Percentiles rank a stretch among this genome's conserved stretches.
phyloP scores from a whole-genome alignment of 2,329 filamentous ascomycete species.

The Stylonectria norvegica region DNA sequence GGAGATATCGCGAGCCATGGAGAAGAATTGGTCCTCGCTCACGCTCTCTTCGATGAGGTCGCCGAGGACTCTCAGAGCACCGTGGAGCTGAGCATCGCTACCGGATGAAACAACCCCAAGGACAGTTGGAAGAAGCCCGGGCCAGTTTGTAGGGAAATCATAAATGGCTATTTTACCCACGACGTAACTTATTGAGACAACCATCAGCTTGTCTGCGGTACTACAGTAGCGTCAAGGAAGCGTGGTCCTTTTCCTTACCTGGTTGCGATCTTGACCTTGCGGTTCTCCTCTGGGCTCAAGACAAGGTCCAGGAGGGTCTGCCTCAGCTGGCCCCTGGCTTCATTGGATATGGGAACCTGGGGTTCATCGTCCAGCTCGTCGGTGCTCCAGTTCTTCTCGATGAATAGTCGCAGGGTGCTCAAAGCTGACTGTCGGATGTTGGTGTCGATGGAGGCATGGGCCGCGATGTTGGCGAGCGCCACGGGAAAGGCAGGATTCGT shows the following conservation, averaged over 20 bases:
- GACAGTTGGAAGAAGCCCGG: conserved; percentile 77
- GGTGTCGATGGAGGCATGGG: conserved; percentile 68
- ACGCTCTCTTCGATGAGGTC: conserved; percentile 93
- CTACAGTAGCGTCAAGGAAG: too few relatives aligned
- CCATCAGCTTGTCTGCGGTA: conserved; percentile 1
- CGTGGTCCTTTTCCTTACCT: conserved; percentile 54
- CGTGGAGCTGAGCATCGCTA: conserved; percentile 77
- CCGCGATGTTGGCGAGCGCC: conserved; percentile 76
- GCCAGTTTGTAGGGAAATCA: conserved; percentile 95
- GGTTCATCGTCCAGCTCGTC: conserved; percentile 64
- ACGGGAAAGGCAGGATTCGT: conserved; percentile 69
- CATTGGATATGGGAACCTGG: conserved; percentile 66
- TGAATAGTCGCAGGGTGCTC: conserved; percentile 75
- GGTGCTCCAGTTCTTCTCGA: conserved; percentile 79
- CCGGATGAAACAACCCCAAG: conserved; percentile 74
- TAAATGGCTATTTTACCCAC: conserved; percentile 91
- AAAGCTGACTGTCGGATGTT: conserved; percentile 81
- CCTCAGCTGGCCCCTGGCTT: conserved; percentile 70
- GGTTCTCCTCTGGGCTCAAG: conserved; percentile 68
- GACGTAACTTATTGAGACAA: conserved; percentile 49
- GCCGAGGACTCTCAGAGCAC: conserved; percentile 79
- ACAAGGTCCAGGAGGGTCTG: conserved; percentile 73
- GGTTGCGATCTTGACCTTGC: conserved; percentile 84
- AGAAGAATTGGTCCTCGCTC: conserved; percentile 93
- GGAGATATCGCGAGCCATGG: conserved; percentile 80